Percentiles rank a stretch among this genome's conserved stretches.
Conservation (phyloP, 352 stramenopile species). For the Pseudoperonospora humuli region DNA sequence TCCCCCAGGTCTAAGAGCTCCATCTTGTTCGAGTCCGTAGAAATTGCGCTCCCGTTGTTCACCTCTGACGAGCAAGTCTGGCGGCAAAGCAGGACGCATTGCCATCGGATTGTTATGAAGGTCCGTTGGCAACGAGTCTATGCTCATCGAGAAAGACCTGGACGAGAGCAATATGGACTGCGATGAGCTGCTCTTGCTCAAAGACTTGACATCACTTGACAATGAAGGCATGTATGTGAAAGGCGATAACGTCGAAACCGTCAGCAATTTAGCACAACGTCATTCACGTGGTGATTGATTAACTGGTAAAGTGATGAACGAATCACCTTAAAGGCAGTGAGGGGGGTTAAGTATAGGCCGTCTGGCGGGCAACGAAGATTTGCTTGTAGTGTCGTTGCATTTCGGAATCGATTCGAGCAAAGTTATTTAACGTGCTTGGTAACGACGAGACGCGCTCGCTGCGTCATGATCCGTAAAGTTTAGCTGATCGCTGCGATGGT, state of each 20-base stretch:
- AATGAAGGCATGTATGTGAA: constrained; percentile 18
- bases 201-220: constrained; percentile 8
- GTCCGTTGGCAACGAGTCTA: constrained; percentile 20
- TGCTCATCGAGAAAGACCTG: constrained; percentile 15
- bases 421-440: no score
- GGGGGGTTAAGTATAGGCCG: no score
- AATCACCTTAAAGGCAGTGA: no score
- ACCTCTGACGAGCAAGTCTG: constrained; percentile 1
- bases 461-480: no score
- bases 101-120: constrained; percentile 8
- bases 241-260: constrained; percentile 11
- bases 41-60: constrained; percentile 39
- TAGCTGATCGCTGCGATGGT: no score
- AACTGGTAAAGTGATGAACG: neutral
- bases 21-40: constrained; percentile 58
- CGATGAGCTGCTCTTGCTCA: constrained; percentile 27
- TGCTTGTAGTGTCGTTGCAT: no score
- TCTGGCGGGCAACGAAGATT: no score
- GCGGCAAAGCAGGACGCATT: constrained; percentile 5
- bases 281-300: constrained; percentile 4
- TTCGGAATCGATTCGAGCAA: no score
- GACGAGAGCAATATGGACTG: constrained; percentile 20
- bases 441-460: no score
- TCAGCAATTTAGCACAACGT: constrained; percentile 10
- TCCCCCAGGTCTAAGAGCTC: constrained; percentile 52